Evolutionary conservation across 2,329 filamentous ascomycete species (phyloP).

Genomic region (Helminthosporium solani): DNA sequence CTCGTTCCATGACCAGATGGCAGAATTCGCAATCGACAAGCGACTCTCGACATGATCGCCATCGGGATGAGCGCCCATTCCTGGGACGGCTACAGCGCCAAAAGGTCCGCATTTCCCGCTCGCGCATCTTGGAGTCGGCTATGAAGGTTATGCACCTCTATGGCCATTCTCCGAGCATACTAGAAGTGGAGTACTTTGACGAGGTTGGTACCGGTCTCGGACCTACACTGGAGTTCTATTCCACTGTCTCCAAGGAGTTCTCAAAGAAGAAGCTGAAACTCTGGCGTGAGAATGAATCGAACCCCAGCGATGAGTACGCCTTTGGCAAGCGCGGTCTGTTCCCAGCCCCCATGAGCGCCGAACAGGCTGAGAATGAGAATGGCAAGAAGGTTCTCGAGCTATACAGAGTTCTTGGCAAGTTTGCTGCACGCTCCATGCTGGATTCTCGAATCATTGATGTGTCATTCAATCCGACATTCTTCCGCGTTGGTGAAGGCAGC

Average conservation of each 20-base stretch:
- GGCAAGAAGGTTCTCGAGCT: slow-evolving; percentile 86
- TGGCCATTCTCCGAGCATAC: slow-evolving; percentile 89
- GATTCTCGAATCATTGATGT: slow-evolving; percentile 97
- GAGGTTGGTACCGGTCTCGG: slow-evolving; percentile 96
- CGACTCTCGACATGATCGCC: slow-evolving; percentile 77
- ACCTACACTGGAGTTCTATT: slow-evolving; percentile 96
- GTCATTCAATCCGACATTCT: slow-evolving; percentile 96
- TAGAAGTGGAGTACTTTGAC: slow-evolving; percentile 98
- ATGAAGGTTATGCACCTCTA: slow-evolving; percentile 99
- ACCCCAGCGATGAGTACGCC: slow-evolving; percentile 74
- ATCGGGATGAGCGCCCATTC: slow-evolving; percentile 85
- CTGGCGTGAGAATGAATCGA: slow-evolving; percentile 87
- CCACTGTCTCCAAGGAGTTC: slow-evolving; percentile 94
- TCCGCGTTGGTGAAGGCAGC: slow-evolving; percentile 79
- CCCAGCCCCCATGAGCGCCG: slow-evolving; percentile 82
- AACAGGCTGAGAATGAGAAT: slow-evolving; percentile 70
- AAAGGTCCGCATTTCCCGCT: slow-evolving; percentile 94
- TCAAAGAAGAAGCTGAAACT: slow-evolving; percentile 96
- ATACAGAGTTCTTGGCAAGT: slow-evolving; percentile 93
- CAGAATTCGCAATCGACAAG: slow-evolving; percentile 84
- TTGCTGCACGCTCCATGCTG: slow-evolving; percentile 96
- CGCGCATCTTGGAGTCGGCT: slow-evolving; percentile 93
- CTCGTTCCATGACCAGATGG: slow-evolving; percentile 95
- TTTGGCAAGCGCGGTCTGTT: slow-evolving; percentile 85
- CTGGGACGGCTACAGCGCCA: slow-evolving; percentile 89